Evolutionary conservation across 495 filamentous ascomycete species (phyloP).

Genomic region (Bombardia bombarda): DNA sequence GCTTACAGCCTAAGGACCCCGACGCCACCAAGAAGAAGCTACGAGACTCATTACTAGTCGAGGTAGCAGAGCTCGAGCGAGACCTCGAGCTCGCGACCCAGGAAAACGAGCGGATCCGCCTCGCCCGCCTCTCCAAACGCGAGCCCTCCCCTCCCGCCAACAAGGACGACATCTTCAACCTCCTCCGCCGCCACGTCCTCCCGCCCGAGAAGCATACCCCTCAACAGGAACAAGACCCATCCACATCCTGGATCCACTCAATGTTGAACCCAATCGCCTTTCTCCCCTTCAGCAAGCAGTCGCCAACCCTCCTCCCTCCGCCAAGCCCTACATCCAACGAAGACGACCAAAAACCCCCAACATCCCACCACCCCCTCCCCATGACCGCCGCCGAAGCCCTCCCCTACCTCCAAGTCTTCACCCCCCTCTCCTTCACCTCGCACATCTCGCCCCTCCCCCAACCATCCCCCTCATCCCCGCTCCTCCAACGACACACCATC

Average conservation of each 20-base stretch:
- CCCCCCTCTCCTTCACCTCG: constrained; percentile 44
- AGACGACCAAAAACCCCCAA: constrained; percentile 18
- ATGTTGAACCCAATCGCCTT: constrained; percentile 39
- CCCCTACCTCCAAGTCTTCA: constrained; percentile 50
- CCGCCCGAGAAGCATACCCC: constrained; percentile 22
- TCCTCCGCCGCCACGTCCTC: constrained; percentile 30
- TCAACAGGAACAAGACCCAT: constrained; percentile 11
- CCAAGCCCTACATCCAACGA: constrained; percentile 1
- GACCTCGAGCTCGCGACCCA: constrained; percentile 26
- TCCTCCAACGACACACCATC: constrained; percentile 34
- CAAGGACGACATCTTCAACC: constrained; percentile 22
- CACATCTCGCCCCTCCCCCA: constrained; percentile 32
- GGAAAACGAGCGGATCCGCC: constrained; percentile 34
- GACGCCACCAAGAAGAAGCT: constrained; percentile 30
- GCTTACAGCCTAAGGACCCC: constrained; percentile 28
- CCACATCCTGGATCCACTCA: constrained; percentile 26
- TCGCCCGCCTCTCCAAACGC: constrained; percentile 15
- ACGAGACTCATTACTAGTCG: constrained; percentile 27
- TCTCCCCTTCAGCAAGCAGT: constrained; percentile 39
- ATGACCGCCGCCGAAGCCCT: constrained; percentile 44
- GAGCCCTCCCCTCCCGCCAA: constrained; percentile 17
- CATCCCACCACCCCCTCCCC: constrained; percentile 46
- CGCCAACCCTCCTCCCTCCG: constrained; percentile 8
- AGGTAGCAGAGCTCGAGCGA: constrained; percentile 27
- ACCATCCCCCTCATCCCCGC: constrained; percentile 9